phyloP scores from a whole-genome alignment of 2,329 filamentous ascomycete genomes.

The Neoscytalidium dimidiatum region DNA sequence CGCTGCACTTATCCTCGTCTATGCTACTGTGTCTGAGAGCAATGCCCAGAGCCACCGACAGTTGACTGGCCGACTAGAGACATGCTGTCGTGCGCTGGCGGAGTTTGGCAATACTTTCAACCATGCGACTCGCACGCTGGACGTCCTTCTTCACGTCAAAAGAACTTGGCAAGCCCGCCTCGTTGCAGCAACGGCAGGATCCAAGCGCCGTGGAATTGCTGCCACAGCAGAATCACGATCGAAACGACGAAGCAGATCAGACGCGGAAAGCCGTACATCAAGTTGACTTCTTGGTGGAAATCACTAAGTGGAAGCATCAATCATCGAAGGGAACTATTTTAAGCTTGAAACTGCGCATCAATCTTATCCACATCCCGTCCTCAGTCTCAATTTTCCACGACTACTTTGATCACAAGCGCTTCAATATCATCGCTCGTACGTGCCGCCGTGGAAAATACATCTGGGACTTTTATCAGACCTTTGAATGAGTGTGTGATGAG shows the following conservation, averaged over 20 bases:
- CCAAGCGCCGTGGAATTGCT: neutral
- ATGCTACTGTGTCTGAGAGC: constrained; percentile 28
- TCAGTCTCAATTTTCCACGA: neutral
- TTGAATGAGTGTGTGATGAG: neutral
- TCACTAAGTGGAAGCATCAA: no score
- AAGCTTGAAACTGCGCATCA: no score
- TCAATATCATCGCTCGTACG: neutral
- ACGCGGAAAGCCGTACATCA: neutral
- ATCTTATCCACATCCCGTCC: no score
- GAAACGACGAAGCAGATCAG: neutral
- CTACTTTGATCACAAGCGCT: neutral
- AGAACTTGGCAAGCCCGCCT: neutral
- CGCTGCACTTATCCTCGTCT: constrained; percentile 41
- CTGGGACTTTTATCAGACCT: neutral
- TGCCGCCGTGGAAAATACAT: neutral
- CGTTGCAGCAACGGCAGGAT: neutral
- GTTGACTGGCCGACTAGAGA: constrained; percentile 41
- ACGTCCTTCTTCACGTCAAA: constrained; percentile 1
- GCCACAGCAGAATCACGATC: neutral
- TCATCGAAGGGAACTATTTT: no score
- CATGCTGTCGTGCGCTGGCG: constrained; percentile 46
- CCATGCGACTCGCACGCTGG: constrained; percentile 33
- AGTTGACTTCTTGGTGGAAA: neutral
- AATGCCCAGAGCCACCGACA: constrained; percentile 12
- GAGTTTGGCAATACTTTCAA: constrained; percentile 44